phyloP scores from a whole-genome alignment of 805 yeast genomes.

The Candida hungchunana region DNA sequence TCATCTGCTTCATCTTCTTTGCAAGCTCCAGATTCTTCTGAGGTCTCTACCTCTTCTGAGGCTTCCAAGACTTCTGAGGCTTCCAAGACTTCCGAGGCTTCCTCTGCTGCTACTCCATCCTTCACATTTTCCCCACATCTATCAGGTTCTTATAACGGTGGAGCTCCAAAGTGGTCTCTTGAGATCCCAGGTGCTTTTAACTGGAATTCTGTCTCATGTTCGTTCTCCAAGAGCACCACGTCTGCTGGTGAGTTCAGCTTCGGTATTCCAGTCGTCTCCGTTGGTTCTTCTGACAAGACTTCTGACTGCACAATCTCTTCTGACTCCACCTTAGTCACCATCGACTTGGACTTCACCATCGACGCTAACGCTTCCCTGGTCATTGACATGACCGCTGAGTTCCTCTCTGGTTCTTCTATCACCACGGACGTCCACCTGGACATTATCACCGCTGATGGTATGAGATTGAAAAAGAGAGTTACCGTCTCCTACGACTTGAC shows the following conservation, averaged over 20 bases:
- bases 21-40: neutral
- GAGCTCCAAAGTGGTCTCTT: neutral
- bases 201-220: slow-evolving; percentile 12
- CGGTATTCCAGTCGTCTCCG: slow-evolving; percentile 6
- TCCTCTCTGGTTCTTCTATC: slow-evolving; percentile 2
- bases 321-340: too few relatives aligned
- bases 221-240: slow-evolving; percentile 1
- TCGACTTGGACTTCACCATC: neutral
- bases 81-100: neutral
- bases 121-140: neutral
- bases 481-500: slow-evolving; percentile 2
- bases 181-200: neutral
- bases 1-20: slow-evolving; percentile 2
- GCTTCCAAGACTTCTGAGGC: neutral
- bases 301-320: neutral
- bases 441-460: neutral
- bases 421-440: neutral
- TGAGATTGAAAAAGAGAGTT: slow-evolving; percentile 5
- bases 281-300: neutral
- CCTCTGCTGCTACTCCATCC: slow-evolving; percentile 1
- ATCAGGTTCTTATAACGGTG: neutral
- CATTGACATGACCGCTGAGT: slow-evolving; percentile 2
- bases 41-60: slow-evolving; percentile 1
- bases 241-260: slow-evolving; percentile 10
- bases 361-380: neutral